Evolutionary conservation across 2,329 filamentous ascomycete genomes (phyloP).

Genomic region (Aspergillaceae sp.): DNA sequence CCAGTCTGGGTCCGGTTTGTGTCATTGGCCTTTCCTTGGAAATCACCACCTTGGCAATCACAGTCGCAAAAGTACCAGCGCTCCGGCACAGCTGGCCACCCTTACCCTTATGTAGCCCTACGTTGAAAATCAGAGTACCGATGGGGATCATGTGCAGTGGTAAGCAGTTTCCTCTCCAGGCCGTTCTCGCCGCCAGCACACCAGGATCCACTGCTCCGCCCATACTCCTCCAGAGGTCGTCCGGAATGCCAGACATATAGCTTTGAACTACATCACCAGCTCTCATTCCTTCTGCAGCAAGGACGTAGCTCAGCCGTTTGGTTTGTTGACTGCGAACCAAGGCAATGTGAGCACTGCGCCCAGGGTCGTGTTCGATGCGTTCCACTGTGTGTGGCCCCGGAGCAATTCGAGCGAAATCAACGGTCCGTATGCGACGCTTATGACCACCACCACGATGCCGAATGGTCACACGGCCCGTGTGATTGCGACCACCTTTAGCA

Average conservation of each 20-base stretch:
- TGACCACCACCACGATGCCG: constrained; percentile 86
- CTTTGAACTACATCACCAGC: constrained; percentile 88
- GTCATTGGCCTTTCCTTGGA: constrained; percentile 39
- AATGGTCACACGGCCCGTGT: constrained; percentile 74
- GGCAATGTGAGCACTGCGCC: constrained; percentile 86
- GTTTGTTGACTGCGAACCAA: constrained; percentile 68
- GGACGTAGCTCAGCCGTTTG: constrained; percentile 74
- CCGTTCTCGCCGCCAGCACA: constrained; percentile 90
- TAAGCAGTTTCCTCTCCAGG: constrained; percentile 87
- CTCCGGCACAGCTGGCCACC: constrained; percentile 88
- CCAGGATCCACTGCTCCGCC: constrained; percentile 87
- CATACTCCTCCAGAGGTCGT: constrained; percentile 81
- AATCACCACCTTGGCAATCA: constrained; percentile 68
- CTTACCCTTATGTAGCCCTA: constrained; percentile 64
- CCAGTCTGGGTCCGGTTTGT: constrained; percentile 36
- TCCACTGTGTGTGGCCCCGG: constrained; percentile 83
- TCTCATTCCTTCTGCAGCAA: constrained; percentile 90
- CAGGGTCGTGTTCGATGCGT: constrained; percentile 91
- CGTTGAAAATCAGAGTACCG: constrained; percentile 85
- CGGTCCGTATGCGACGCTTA: constrained; percentile 81
- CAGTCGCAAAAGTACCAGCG: constrained; percentile 82
- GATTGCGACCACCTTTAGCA: constrained; percentile 85
- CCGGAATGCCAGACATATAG: constrained; percentile 80
- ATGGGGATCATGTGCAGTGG: constrained; percentile 93
- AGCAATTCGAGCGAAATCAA: constrained; percentile 74